These are phyloP conservation scores for Lactarius sp. DNA, from an alignment of 768 basidiomycete genomes.

Conservation along the genomic window DNA sequence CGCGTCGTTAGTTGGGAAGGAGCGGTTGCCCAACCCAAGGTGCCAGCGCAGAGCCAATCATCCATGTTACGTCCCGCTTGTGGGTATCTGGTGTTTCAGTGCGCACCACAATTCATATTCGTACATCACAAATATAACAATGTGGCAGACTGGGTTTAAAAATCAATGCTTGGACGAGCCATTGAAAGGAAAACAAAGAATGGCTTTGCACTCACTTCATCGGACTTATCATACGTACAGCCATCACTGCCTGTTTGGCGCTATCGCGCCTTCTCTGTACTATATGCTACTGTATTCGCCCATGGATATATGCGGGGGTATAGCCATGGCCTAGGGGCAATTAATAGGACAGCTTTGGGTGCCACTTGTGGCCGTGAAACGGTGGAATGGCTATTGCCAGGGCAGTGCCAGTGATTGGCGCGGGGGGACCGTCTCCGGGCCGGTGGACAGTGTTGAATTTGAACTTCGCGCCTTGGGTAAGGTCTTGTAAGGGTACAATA, in stretches of 20 bases:
- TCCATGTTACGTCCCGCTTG: neutral
- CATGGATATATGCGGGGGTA: too few species aligned
- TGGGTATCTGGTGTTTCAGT: neutral
- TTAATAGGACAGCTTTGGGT: too few species aligned
- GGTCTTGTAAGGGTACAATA: too few species aligned
- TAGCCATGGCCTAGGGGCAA: too few species aligned
- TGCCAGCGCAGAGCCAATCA: neutral
- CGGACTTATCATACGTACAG: neutral
- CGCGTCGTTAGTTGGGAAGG: neutral
- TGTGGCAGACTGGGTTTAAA: constrained; percentile 3
- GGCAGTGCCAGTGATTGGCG: too few species aligned
- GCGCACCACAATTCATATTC: neutral
- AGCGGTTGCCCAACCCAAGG: neutral
- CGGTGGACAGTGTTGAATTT: neutral
- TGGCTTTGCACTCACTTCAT: neutral
- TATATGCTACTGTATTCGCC: neutral
- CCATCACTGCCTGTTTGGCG: neutral
- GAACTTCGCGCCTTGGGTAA: too few species aligned
- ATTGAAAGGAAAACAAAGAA: constrained; percentile 7
- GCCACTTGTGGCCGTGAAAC: too few species aligned
- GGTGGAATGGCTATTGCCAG: too few species aligned
- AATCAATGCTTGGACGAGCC: neutral
- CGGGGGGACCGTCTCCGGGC: neutral
- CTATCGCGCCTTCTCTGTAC: neutral
- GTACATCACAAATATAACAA: neutral